Evolutionary conservation across 768 basidiomycete genomes (phyloP), one percentile per base, ranked within the genome.

Genomic region (Phallus indusiatus): DNA sequence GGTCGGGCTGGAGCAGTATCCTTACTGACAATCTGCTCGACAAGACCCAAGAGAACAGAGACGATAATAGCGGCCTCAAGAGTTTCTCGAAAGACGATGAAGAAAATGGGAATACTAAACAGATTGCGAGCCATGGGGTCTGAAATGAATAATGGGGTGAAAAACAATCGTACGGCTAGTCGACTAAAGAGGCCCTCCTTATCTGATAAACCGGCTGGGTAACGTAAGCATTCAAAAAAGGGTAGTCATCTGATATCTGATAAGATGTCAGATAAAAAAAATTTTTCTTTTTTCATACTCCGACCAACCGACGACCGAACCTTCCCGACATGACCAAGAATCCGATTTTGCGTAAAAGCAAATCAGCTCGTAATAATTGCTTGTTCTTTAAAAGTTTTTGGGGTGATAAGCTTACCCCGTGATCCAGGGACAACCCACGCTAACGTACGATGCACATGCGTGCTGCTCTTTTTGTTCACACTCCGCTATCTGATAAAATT

Each of bases 11-110:
- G n/a, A 11, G 50, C 21, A 28, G 47, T 16, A 56, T 62, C 52
- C n/a, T 47, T 37, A 47, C 55, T 69, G 5, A 88, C 79, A 63
- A 94, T 82, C 64, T 94, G 92, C 66, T 95, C 84, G n/a, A 90
- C 88, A 61, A 97, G 84, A 63, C 89, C 84, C 55, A 95, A 85
- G 52, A 98, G 81, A 59, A 95, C 91, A 6, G 91, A 89, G 69
- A 96, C 74, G 78, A 98, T 91, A 75, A 97, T 88, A 47, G 83
- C 84, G 4, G 92, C 89, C 76, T 96, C 94, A 63, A 96, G 80
- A 5, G 91, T 88, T 80, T 96, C 94, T 68, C 94, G 83, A 71
- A 95, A 93, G 74, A 94, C 84, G 74, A 96, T 93, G 80, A 97
- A 93, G 78, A 94, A 96, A 65, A 97, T 92, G 67, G 92, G 84